Evolutionary conservation across 495 filamentous ascomycete genomes (phyloP).

Genomic region (Aspergillus kassunensis): DNA sequence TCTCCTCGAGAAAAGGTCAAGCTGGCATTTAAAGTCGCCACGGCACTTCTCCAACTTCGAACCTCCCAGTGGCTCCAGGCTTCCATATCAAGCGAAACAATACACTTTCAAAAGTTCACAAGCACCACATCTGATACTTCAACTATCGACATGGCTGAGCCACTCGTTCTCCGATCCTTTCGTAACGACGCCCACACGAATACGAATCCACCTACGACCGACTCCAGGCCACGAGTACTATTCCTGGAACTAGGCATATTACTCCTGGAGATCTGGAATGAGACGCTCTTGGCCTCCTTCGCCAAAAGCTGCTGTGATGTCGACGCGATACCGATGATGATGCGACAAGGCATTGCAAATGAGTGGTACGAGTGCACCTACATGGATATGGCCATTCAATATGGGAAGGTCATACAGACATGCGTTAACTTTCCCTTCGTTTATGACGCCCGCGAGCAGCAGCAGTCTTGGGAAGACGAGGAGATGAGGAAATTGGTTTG

Average conservation of each 20-base stretch:
- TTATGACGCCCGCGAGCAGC: neutral
- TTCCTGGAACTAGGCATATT: conserved; percentile 1
- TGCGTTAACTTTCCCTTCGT: conserved; percentile 4
- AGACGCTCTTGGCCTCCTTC: neutral
- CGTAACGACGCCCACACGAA: neutral
- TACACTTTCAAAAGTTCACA: neutral
- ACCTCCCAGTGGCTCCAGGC: neutral
- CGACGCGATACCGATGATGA: neutral
- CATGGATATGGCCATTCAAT: neutral
- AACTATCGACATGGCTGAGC: neutral
- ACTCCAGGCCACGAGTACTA: no score
- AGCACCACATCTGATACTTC: neutral
- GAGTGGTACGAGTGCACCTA: conserved; percentile 7
- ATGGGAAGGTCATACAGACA: neutral
- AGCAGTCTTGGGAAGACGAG: conserved; percentile 6
- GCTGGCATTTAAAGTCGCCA: conserved; percentile 1
- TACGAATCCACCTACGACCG: no score
- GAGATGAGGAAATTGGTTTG: conserved; percentile 2
- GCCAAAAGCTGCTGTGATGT: neutral
- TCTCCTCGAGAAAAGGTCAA: conserved; percentile 1
- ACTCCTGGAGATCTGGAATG: conserved; percentile 4
- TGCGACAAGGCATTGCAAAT: conserved; percentile 5
- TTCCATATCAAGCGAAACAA: neutral
- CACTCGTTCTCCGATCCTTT: conserved; percentile 2
- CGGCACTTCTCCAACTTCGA: neutral